phyloP scores from a whole-genome alignment of 768 basidiomycete genomes.

The Dacryopinax spathularia region DNA sequence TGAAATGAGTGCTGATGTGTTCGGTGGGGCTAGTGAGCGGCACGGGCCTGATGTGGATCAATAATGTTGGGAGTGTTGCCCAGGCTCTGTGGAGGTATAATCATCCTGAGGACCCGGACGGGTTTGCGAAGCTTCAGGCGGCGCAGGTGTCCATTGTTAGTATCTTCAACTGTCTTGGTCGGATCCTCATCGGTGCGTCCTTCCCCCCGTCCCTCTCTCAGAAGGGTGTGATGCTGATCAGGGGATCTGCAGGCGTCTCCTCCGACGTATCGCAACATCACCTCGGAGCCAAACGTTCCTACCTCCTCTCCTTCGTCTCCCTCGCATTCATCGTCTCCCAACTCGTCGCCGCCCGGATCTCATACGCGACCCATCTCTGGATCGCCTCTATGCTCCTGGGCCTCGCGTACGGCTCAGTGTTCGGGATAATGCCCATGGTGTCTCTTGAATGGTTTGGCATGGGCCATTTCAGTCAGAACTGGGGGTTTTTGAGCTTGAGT shows the following conservation, averaged over 20 bases:
- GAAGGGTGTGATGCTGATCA: conserved; percentile 22
- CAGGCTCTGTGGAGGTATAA: conserved; percentile 51
- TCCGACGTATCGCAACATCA: conserved; percentile 51
- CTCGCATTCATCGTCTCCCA: conserved; percentile 60
- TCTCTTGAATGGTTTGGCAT: conserved; percentile 83
- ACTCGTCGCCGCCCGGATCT: conserved; percentile 38
- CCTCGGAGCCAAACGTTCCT: conserved; percentile 48
- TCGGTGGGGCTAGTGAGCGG: conserved; percentile 39
- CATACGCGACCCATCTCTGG: conserved; percentile 54
- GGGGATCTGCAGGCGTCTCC: conserved; percentile 36
- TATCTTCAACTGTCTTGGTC: conserved; percentile 64
- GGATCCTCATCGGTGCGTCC: conserved; percentile 45
- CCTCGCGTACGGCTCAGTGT: conserved; percentile 56
- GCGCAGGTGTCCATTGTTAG: conserved; percentile 73
- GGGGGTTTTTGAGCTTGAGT: conserved; percentile 61
- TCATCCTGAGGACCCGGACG: conserved; percentile 42
- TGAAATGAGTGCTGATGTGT: conserved; percentile 4
- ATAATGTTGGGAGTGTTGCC: conserved; percentile 71
- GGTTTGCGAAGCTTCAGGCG: conserved; percentile 63
- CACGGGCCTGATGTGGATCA: conserved; percentile 72
- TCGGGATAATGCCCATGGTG: conserved; percentile 61
- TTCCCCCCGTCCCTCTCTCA: neutral
- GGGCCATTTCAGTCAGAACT: conserved; percentile 72
- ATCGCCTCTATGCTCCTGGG: conserved; percentile 41
- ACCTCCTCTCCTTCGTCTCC: conserved; percentile 54